Evolutionary conservation across 2,329 filamentous ascomycete species (phyloP).

Genomic region (Pseudopyrenochaeta lycopersici): DNA sequence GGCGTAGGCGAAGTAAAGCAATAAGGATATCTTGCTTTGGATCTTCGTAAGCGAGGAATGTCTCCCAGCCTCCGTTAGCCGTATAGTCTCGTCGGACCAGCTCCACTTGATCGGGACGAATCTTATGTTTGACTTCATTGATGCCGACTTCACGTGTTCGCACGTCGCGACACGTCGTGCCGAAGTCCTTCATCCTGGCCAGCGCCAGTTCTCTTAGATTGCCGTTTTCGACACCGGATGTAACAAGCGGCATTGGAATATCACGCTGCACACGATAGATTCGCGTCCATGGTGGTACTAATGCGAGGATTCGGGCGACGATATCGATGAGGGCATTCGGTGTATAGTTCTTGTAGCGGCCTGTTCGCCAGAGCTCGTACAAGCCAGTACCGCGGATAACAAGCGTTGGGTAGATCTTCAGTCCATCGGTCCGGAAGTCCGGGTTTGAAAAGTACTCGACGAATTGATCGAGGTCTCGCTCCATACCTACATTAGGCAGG

Average conservation of each 20-base stretch:
- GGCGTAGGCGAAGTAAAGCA: conserved; percentile 84
- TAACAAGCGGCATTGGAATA: conserved; percentile 99
- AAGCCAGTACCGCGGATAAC: conserved; percentile 96
- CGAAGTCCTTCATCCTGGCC: conserved; percentile 99
- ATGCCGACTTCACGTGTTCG: conserved; percentile 96
- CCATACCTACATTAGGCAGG: conserved; percentile 96
- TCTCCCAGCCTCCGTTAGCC: conserved; percentile 98
- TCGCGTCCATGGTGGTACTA: conserved; percentile 96
- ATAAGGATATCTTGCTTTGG: conserved; percentile 98
- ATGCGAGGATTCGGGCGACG: conserved; percentile 91
- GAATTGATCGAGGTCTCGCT: conserved; percentile 96
- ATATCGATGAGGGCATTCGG: conserved; percentile 96
- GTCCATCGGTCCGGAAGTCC: conserved; percentile 91
- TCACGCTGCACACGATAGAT: conserved; percentile 99
- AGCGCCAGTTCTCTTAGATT: conserved; percentile 93
- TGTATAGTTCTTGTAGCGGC: conserved; percentile 97
- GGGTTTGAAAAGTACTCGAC: conserved; percentile 98
- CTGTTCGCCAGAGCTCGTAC: conserved; percentile 97
- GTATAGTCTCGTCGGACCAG: conserved; percentile 92
- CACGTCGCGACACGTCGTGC: conserved; percentile 94
- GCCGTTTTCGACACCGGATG: conserved; percentile 96
- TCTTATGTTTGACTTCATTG: conserved; percentile 99
- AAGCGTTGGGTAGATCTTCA: conserved; percentile 98
- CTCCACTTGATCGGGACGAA: conserved; percentile 94
- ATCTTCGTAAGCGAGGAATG: conserved; percentile 96